phyloP scores from a whole-genome alignment of 2,329 filamentous ascomycete species.

The Didymella glomerata region DNA sequence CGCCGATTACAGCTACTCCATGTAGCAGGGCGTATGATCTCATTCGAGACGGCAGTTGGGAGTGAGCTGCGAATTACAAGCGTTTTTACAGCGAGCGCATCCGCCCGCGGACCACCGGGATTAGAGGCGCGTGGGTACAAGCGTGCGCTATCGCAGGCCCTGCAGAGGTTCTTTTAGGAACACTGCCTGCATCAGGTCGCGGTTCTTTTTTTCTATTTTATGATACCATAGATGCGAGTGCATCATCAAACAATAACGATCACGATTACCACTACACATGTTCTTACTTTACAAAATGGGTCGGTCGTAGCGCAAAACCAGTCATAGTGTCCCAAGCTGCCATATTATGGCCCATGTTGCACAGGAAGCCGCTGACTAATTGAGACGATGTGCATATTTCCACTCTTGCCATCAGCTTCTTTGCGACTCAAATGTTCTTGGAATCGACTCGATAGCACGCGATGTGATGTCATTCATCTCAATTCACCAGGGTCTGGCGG shows the following conservation, averaged over 20 bases:
- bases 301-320: neutral
- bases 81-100: slow-evolving; percentile 19
- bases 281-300: neutral
- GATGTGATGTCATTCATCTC: slow-evolving; percentile 15
- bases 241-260: slow-evolving; percentile 24
- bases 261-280: neutral
- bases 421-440: too few species aligned
- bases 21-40: slow-evolving; percentile 2
- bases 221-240: slow-evolving; percentile 45
- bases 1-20: slow-evolving; percentile 15
- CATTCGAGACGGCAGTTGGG: slow-evolving; percentile 15
- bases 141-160: slow-evolving; percentile 34
- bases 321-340: neutral
- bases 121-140: slow-evolving; percentile 26
- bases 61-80: slow-evolving; percentile 13
- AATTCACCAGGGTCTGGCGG: neutral
- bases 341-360: neutral
- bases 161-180: slow-evolving; percentile 14
- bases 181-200: slow-evolving; percentile 18
- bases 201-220: slow-evolving; percentile 25
- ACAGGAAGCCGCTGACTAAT: neutral
- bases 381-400: too few species aligned
- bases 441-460: neutral
- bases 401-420: too few species aligned
- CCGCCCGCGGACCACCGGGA: slow-evolving; percentile 12